Base-by-base conservation (phyloP, 768 basidiomycete genomes). In the Kwoniella sp. region DNA sequence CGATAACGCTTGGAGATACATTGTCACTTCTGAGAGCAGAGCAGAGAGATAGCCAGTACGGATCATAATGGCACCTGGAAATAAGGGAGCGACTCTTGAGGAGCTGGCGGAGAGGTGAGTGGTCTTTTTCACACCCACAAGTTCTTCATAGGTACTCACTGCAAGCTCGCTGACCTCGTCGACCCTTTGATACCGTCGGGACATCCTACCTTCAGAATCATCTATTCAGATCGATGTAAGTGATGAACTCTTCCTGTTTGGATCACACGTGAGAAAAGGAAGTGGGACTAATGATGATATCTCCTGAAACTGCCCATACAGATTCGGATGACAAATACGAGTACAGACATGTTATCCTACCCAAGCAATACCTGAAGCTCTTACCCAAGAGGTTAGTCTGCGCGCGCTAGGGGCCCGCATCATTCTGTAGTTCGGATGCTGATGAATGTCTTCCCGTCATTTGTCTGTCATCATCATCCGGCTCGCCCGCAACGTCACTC, bases 301-400 rank as follows among this genome's bases (percentile, higher is more conserved):
- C n/a, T n/a, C n/a, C n/a, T n/a, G n/a, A n/a, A n/a, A n/a, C n/a
- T 17, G 24, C 6, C 33, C 26, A 49, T 17, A 13, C 33, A 79
- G 78, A 97, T 80, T 86, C 90, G 8, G 94, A 98, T 80, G 91
- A 95, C 80, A 82, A 85, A 68, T 96, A 85, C 80, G 94, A 98
- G 83, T 98, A 97, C 70, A 63, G 82, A 61, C 95, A 98, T 80
- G 95, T 99, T 69, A 96, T 96, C 70, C 83, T 99, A 21, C 95
- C 95, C 6, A 96, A 96, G 78, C 90, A 89, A 61, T 87, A 98
- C 69, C 85, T 97, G 81, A 93, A 95, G 82, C 84, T 94, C 82
- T 85, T 99, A 27, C 96, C 95, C 4, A 91, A 92, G 78, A 58
- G 59, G 79, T 79, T 36, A 29, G 79, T 71, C 22, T 51, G 13